phyloP scores from a whole-genome alignment of 2,329 filamentous ascomycete species.

The Chlorencoelia australis region DNA sequence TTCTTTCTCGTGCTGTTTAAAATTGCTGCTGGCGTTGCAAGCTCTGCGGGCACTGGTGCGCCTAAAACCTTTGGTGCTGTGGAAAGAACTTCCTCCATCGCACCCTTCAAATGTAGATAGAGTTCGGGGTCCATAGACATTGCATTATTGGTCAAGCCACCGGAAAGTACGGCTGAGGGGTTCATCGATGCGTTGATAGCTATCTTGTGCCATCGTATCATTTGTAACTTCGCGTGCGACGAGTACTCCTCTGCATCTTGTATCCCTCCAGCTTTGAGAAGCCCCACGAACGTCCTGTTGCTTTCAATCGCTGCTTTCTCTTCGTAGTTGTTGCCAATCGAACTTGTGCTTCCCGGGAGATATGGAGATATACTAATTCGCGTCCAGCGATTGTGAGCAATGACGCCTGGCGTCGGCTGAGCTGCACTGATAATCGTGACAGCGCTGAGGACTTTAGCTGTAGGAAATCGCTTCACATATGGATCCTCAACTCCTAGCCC shows the following conservation, averaged over 20 bases:
- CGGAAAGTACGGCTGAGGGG: conserved; percentile 57
- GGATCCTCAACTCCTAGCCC: conserved; percentile 35
- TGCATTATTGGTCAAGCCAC: conserved; percentile 52
- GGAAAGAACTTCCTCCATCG: conserved; percentile 61
- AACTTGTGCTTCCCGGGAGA: conserved; percentile 36
- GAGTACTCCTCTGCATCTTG: conserved; percentile 54
- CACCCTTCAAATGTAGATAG: conserved; percentile 47
- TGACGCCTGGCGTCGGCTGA: conserved; percentile 50
- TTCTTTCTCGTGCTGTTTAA: conserved; percentile 54
- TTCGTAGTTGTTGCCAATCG: conserved; percentile 3
- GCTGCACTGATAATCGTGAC: conserved; percentile 62
- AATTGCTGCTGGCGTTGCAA: conserved; percentile 54
- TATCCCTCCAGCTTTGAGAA: conserved; percentile 43
- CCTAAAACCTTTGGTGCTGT: conserved; percentile 55
- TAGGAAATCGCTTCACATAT: conserved; percentile 51
- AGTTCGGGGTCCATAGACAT: conserved; percentile 57
- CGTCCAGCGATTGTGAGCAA: conserved; percentile 66
- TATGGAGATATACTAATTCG: conserved; percentile 61
- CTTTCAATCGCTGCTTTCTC: conserved; percentile 11
- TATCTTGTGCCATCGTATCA: conserved; percentile 66
- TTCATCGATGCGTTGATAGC: conserved; percentile 71
- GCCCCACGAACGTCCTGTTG: conserved; percentile 37
- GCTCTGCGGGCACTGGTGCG: conserved; percentile 44
- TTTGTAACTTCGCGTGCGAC: conserved; percentile 55
- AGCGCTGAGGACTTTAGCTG: conserved; percentile 51